Conservation (phyloP, 1,139 yeast species). For the Sugiyamaella pinicola region DNA sequence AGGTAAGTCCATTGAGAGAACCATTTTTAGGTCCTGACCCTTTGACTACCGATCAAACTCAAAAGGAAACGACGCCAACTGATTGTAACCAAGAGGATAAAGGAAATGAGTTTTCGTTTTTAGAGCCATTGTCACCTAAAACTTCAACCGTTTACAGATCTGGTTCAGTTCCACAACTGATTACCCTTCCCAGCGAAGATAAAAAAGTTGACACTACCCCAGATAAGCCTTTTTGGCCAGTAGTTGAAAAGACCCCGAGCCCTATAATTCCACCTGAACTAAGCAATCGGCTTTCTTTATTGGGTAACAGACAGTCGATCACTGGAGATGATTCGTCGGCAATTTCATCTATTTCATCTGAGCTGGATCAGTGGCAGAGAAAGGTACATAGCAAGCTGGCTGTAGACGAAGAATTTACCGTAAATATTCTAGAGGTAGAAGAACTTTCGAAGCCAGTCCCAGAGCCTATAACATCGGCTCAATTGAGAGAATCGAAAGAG, state of each 20-base stretch:
- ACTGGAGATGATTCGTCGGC: constrained; percentile 1
- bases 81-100: neutral
- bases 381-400: constrained; percentile 2
- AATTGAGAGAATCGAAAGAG: neutral
- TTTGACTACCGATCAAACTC: neutral
- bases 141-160: neutral
- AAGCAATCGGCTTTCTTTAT: constrained; percentile 1
- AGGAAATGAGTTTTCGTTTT: neutral
- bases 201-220: neutral
- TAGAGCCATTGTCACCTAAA: neutral
- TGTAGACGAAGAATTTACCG: constrained; percentile 9
- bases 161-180: neutral
- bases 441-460: constrained; percentile 5
- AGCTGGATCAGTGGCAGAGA: constrained; percentile 3
- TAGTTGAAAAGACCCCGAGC: constrained; percentile 1
- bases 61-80: neutral
- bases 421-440: constrained; percentile 8
- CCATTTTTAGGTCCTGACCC: neutral
- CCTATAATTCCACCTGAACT: neutral
- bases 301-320: neutral
- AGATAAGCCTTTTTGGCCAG: neutral
- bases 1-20: neutral
- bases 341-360: neutral
- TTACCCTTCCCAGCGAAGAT: neutral
- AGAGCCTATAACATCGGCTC: constrained; percentile 9